Evolutionary conservation across 2,329 filamentous ascomycete species (phyloP).

Genomic region (Orbilia oligospora): DNA sequence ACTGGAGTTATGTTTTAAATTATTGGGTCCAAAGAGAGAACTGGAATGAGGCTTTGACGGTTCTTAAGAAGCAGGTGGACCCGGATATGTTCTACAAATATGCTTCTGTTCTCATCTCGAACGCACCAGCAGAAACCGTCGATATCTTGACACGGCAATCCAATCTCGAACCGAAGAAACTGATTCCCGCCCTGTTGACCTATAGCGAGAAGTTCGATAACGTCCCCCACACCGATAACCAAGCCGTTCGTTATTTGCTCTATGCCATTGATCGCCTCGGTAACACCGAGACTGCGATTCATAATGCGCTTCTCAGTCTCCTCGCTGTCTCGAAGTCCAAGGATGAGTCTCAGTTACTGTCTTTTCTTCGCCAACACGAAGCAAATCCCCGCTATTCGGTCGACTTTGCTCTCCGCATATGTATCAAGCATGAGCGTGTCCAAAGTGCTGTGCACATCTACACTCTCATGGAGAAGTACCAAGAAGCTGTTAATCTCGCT

Average conservation of each 20-base stretch:
- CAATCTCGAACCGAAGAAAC: constrained; percentile 84
- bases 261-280: constrained; percentile 91
- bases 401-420: constrained; percentile 94
- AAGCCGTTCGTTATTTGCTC: constrained; percentile 92
- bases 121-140: constrained; percentile 86
- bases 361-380: constrained; percentile 91
- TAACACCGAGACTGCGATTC: constrained; percentile 85
- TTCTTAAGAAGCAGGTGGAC: constrained; percentile 93
- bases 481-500: constrained; percentile 92
- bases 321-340: constrained; percentile 87
- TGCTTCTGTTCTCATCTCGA: constrained; percentile 94
- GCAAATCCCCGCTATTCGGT: constrained; percentile 90
- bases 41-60: constrained; percentile 87
- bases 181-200: constrained; percentile 93
- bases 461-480: constrained; percentile 93
- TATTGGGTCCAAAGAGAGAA: constrained; percentile 98
- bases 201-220: constrained; percentile 81
- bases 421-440: constrained; percentile 93
- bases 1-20: constrained; percentile 93
- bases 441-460: constrained; percentile 98
- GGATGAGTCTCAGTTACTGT: constrained; percentile 86
- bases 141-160: constrained; percentile 94
- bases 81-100: constrained; percentile 96
- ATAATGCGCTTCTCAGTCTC: constrained; percentile 96
- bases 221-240: constrained; percentile 72